Conservation (phyloP, 2,329 filamentous ascomycete species). For the Colletotrichum aenigma region DNA sequence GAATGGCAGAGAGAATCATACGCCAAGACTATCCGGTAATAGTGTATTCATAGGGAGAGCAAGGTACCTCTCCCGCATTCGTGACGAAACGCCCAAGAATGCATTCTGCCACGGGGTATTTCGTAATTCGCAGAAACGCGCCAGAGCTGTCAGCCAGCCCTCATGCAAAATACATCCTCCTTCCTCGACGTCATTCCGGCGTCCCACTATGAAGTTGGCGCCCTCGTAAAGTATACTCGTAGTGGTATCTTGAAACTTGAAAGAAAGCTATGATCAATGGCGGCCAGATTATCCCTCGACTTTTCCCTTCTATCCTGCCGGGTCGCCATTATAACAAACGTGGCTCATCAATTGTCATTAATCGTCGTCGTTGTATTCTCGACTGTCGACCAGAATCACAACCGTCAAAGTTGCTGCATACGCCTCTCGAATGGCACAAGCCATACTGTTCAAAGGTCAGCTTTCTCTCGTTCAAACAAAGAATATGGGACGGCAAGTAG, state of each 20-base stretch:
- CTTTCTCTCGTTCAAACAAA: not conserved
- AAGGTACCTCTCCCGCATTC: not conserved
- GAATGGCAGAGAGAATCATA: not conserved
- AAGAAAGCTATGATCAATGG: not conserved
- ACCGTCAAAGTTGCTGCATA: slow-evolving; percentile 77
- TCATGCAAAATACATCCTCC: not conserved
- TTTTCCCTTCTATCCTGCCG: not conserved
- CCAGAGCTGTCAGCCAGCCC: not conserved
- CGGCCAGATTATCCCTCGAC: not conserved
- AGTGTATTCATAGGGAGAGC: not conserved
- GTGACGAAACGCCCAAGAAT: slow-evolving; percentile 10
- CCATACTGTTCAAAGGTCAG: slow-evolving; percentile 53
- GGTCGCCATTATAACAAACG: not conserved
- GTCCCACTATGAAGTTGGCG: not conserved
- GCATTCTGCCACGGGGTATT: slow-evolving; percentile 16
- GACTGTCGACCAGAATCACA: slow-evolving; percentile 68
- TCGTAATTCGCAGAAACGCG: not conserved
- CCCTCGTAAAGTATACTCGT: not conserved
- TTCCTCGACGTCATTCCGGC: not conserved
- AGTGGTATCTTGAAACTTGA: slow-evolving; percentile 12
- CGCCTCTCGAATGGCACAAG: slow-evolving; percentile 76
- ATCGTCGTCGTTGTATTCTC: slow-evolving; percentile 11
- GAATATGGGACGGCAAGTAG: not conserved
- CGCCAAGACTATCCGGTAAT: not conserved
- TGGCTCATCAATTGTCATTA: slow-evolving; percentile 2